A percentile compares a stretch with the other conserved stretches of the same genome.
Conservation (phyloP, 2,329 filamentous ascomycete genomes). For the Truncatella angustata region DNA sequence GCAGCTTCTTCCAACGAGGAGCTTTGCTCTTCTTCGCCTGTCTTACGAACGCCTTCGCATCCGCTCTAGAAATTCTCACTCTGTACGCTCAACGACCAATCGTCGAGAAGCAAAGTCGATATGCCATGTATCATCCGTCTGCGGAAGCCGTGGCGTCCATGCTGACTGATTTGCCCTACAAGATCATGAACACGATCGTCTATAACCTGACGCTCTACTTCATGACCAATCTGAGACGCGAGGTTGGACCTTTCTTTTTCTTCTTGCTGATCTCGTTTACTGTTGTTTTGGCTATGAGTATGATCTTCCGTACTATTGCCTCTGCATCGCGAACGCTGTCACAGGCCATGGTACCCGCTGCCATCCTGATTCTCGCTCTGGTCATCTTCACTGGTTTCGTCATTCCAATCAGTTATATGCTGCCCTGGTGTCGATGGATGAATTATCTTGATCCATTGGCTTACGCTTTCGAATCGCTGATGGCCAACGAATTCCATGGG, state of each 20-base stretch:
- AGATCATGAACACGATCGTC: constrained; percentile 65
- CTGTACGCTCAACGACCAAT: constrained; percentile 86
- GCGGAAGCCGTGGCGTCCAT: constrained; percentile 82
- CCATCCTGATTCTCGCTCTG: constrained; percentile 59
- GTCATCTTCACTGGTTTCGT: constrained; percentile 69
- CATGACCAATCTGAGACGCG: constrained; percentile 74
- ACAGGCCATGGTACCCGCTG: constrained; percentile 57
- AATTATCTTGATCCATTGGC: constrained; percentile 74
- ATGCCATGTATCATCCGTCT: constrained; percentile 84
- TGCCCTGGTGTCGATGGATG: constrained; percentile 78
- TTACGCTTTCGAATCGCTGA: constrained; percentile 75
- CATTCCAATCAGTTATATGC: constrained; percentile 63
- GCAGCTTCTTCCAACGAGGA: constrained; percentile 72
- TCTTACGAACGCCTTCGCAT: constrained; percentile 77
- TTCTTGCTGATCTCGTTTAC: constrained; percentile 73
- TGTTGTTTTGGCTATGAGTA: constrained; percentile 74
- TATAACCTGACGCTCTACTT: constrained; percentile 85
- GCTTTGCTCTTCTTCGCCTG: constrained; percentile 83
- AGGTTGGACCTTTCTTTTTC: constrained; percentile 75
- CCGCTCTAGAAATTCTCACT: constrained; percentile 75
- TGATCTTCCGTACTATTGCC: constrained; percentile 77
- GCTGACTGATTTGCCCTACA: constrained; percentile 80
- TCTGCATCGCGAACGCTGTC: constrained; percentile 67
- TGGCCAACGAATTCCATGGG: constrained; percentile 76
- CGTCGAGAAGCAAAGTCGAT: constrained; percentile 83